Evolutionary conservation across 2,329 filamentous ascomycete species (phyloP).

Genomic region (Epichloe gansuensis): DNA sequence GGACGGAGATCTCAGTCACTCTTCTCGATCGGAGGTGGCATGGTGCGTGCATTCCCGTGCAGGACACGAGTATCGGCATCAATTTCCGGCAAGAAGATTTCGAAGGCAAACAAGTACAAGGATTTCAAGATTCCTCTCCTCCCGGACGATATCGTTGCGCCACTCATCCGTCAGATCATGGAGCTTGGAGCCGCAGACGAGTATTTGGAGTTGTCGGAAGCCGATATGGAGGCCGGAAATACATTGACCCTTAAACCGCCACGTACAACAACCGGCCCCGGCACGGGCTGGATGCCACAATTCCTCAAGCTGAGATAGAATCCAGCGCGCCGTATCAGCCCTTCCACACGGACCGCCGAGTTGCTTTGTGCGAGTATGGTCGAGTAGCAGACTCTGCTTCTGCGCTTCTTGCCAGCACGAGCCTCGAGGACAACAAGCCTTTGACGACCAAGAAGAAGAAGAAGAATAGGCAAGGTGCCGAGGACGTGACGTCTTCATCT

Average conservation of each 20-base stretch:
- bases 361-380: slow-evolving; percentile 60
- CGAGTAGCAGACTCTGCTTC: slow-evolving; percentile 24
- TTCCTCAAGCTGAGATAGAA: slow-evolving; percentile 75
- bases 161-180: slow-evolving; percentile 42
- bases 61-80: slow-evolving; percentile 43
- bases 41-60: slow-evolving; percentile 53
- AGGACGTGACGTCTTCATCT: slow-evolving; percentile 8
- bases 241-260: slow-evolving; percentile 38
- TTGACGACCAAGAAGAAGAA: slow-evolving; percentile 26
- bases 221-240: slow-evolving; percentile 41
- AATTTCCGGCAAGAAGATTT: slow-evolving; percentile 38
- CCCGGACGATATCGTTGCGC: slow-evolving; percentile 46
- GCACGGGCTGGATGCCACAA: slow-evolving; percentile 47
- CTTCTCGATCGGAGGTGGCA: slow-evolving; percentile 52
- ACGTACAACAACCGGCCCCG: slow-evolving; percentile 22
- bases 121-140: slow-evolving; percentile 56
- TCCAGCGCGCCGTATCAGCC: slow-evolving; percentile 92
- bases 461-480: slow-evolving; percentile 7
- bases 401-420: slow-evolving; percentile 27
- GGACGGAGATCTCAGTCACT: slow-evolving; percentile 50
- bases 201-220: slow-evolving; percentile 40
- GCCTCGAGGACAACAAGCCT: slow-evolving; percentile 28
- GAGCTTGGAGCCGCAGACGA: slow-evolving; percentile 39
- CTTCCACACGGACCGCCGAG: slow-evolving; percentile 82
- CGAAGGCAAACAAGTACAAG: slow-evolving; percentile 45